Evolutionary conservation across 129 eudicot genomes (phyloP).

Genomic region (Centella asiatica): DNA sequence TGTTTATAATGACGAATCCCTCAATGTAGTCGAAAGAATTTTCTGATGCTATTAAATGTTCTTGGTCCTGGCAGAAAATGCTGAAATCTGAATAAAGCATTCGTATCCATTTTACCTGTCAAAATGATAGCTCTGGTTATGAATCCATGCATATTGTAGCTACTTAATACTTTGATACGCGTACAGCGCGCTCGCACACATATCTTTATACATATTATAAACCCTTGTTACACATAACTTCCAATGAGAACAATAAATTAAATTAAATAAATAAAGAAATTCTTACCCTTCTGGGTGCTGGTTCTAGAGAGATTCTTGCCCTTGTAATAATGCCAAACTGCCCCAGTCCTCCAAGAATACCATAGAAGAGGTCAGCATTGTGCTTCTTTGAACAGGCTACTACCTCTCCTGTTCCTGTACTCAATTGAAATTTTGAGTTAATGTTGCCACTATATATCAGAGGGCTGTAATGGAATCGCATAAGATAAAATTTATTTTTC

Average conservation of each 20-base stretch:
- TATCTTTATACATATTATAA: no score
- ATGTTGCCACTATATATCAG: neutral
- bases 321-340: conserved; percentile 90
- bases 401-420: conserved; percentile 84
- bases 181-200: no score
- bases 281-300: conserved; percentile 73
- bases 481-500: no score
- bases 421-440: neutral
- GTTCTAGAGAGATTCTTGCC: conserved; percentile 75
- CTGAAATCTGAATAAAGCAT: conserved; percentile 67
- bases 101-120: conserved; percentile 94
- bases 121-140: conserved; percentile 13
- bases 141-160: neutral
- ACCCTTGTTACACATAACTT: no score
- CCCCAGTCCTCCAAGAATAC: conserved; percentile 96
- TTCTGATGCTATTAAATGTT: conserved; percentile 55
- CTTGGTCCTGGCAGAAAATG: conserved; percentile 70
- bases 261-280: neutral
- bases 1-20: conserved; percentile 77
- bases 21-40: conserved; percentile 73
- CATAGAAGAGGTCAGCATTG: conserved; percentile 78
- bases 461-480: no score
- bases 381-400: conserved; percentile 55
- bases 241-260: no score
- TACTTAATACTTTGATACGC: neutral